Conservation (phyloP, 108 stramenopile species). For the Craspedostauros australis region DNA sequence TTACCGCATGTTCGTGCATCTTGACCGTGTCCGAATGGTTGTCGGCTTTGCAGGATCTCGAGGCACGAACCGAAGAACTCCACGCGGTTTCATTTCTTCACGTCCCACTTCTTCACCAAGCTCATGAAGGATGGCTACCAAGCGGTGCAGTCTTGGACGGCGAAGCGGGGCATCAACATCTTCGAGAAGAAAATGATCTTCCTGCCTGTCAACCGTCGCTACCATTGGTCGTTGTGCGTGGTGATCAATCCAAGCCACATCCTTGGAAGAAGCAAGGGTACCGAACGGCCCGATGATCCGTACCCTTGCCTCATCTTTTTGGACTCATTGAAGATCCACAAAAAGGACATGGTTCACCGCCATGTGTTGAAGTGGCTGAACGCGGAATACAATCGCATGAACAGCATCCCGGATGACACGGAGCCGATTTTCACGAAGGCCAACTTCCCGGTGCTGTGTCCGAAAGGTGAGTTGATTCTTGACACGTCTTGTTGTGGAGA, state of each 20-base stretch:
- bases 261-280: conserved; percentile 1
- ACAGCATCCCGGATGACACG: neutral
- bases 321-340: conserved; percentile 76
- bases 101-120: conserved; percentile 85
- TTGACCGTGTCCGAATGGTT: too few relatives aligned
- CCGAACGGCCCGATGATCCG: conserved; percentile 10
- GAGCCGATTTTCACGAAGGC: conserved; percentile 26
- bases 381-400: conserved; percentile 58
- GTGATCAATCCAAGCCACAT: conserved; percentile 85
- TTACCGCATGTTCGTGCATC: too few relatives aligned
- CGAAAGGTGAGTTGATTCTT: conserved; percentile 47
- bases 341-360: conserved; percentile 33
- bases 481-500: too few relatives aligned
- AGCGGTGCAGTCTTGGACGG: conserved; percentile 76
- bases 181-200: conserved; percentile 87
- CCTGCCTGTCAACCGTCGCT: conserved; percentile 86
- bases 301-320: conserved; percentile 65
- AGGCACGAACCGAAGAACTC: conserved; percentile 30
- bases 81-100: conserved; percentile 63
- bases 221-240: conserved; percentile 96
- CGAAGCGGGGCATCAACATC: conserved; percentile 74
- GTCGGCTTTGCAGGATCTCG: conserved; percentile 25
- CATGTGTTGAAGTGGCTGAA: conserved; percentile 67
- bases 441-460: conserved; percentile 40
- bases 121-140: conserved; percentile 47